Base-by-base conservation (phyloP, 345 rosid genomes). In the Lagerstroemia speciosa region DNA sequence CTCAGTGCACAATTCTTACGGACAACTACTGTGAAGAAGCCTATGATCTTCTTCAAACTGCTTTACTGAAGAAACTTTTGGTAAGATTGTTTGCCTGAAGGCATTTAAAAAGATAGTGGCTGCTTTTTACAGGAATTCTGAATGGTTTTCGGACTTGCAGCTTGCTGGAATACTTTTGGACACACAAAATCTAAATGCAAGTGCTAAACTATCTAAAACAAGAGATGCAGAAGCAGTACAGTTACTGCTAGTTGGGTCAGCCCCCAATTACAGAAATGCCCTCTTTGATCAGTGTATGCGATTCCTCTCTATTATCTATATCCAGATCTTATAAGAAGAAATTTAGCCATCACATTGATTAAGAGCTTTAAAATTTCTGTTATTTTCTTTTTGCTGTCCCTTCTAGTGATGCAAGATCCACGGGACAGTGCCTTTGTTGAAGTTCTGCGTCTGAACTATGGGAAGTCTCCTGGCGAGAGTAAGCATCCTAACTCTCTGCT, bases 21-120 rank as follows among this genome's bases (percentile, higher is more conserved):
- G 93, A 88, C 71, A 82, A 85, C 73, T 84, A 78, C 72, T 85
- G 90, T 72, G 93, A 88, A 77, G 90, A 81, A 66, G 93, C 90
- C 58, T 85, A 84, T 67, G 86, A 88, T 73, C 75, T 85, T 68
- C 87, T 88, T 32, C 79, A 84, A 75, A 81, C 67, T 24, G 74
- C 82, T 15, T 20, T 75, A 58, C 74, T 85, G 74, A 84, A 82
- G 73, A 85, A 67, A 64, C 87, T 82, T 75, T 45, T 85, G 88
- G 88, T 85, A 78, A 68, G 62, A 61, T 69, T 27, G 15, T 33
- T 46, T 48, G 34, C 36, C 57, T 27, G 9, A 30, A 5, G 2
- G 16, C 14, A 67, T 8, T 15, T 30, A 15, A 26, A 26, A 67
- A 15, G 34, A 17, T 27, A 24, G 6, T 14, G 32, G 17, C 26